Evolutionary conservation across 805 yeast species (phyloP).

Genomic region (Kluyveromyces dobzhanskii): DNA sequence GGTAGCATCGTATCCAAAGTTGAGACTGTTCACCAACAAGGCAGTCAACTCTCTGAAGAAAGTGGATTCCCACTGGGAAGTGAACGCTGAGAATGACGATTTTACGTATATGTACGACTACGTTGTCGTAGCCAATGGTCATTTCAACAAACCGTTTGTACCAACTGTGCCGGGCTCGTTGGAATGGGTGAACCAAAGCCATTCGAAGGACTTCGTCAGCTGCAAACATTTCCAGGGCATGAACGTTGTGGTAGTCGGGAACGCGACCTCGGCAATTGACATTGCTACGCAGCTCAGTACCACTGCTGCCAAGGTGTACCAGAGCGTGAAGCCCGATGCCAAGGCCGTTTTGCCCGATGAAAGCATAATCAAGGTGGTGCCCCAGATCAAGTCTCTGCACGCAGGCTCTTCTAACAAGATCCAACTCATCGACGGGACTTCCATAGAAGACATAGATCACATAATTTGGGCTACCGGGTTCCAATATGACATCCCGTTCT

Average conservation of each 20-base stretch:
- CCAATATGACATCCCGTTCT: slow-evolving; percentile 38
- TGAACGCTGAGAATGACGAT: neutral
- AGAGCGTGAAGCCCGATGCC: slow-evolving; percentile 57
- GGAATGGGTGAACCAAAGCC: slow-evolving; percentile 28
- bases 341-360: slow-evolving; percentile 11
- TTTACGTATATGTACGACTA: slow-evolving; percentile 26
- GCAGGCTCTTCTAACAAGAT: slow-evolving; percentile 16
- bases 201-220: slow-evolving; percentile 33
- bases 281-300: slow-evolving; percentile 34
- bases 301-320: slow-evolving; percentile 23
- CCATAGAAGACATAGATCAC: slow-evolving; percentile 28
- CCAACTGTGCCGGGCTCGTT: slow-evolving; percentile 35
- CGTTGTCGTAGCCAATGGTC: slow-evolving; percentile 38
- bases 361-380: slow-evolving; percentile 13
- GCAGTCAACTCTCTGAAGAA: slow-evolving; percentile 17
- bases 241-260: slow-evolving; percentile 33
- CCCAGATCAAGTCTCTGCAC: slow-evolving; percentile 27
- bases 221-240: slow-evolving; percentile 28
- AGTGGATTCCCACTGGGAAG: slow-evolving; percentile 12
- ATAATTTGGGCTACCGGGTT: slow-evolving; percentile 46
- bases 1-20: neutral
- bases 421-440: slow-evolving; percentile 27
- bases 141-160: slow-evolving; percentile 33
- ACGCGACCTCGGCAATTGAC: slow-evolving; percentile 37
- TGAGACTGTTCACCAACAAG: neutral